Evolutionary conservation across 2,329 filamentous ascomycete species (phyloP).

Genomic region (Macrophomina phaseolina): DNA sequence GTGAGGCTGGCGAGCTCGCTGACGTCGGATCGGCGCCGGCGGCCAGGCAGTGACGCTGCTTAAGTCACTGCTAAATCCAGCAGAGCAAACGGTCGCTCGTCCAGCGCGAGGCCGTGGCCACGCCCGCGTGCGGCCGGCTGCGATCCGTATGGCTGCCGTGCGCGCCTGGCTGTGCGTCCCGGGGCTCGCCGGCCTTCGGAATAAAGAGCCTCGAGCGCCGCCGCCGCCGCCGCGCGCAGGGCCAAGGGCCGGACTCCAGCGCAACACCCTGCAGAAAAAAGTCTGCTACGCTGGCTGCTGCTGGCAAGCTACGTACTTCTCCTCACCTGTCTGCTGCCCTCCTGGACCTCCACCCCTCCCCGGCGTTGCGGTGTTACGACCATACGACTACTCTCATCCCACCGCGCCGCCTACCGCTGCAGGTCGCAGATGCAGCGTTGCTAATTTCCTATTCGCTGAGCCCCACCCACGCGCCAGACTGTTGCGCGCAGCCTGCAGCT

Average conservation of each 20-base stretch:
- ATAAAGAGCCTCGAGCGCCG: slow-evolving; percentile 13
- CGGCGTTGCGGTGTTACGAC: slow-evolving; percentile 6
- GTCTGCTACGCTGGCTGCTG: slow-evolving; percentile 3
- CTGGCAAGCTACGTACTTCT: neutral
- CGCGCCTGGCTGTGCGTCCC: slow-evolving; percentile 2
- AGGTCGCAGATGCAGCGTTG: slow-evolving; percentile 13
- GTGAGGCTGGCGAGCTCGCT: slow-evolving; percentile 1
- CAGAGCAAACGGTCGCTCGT: neutral
- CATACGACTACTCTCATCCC: slow-evolving; percentile 19
- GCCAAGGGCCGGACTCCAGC: neutral
- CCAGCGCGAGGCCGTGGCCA: slow-evolving; percentile 1
- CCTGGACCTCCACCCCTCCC: slow-evolving; percentile 4
- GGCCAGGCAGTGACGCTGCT: slow-evolving; percentile 11
- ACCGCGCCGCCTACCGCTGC: slow-evolving; percentile 14
- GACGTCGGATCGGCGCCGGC: slow-evolving; percentile 11
- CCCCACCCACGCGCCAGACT: slow-evolving; percentile 11
- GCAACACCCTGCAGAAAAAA: slow-evolving; percentile 21
- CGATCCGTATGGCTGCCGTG: neutral
- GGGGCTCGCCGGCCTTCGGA: slow-evolving; percentile 11
- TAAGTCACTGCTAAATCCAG: neutral
- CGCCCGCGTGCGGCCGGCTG: neutral
- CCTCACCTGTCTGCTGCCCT: neutral
- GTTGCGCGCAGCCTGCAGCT: slow-evolving; percentile 16
- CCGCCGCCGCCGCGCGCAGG: slow-evolving; percentile 10
- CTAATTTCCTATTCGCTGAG: slow-evolving; percentile 20